Percentiles rank a stretch among this genome's conserved stretches.
These are phyloP conservation scores for Fusarium protoensiforme DNA, from an alignment of 2,329 filamentous ascomycete genomes.

Conservation along the genomic window DNA sequence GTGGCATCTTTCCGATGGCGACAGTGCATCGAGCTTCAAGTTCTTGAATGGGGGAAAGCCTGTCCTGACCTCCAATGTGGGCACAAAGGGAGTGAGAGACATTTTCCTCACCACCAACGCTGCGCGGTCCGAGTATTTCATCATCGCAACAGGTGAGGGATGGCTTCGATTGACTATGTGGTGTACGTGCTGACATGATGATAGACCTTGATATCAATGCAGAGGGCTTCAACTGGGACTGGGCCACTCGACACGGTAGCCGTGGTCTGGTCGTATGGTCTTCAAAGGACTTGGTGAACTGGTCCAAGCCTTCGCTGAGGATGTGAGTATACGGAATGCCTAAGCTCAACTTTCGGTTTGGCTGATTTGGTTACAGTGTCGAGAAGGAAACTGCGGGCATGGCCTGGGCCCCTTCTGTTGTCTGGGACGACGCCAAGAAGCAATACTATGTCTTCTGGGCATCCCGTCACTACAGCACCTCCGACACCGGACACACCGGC, in stretches of 20 bases:
- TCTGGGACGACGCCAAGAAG: constrained; percentile 48
- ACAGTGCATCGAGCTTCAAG: constrained; percentile 45
- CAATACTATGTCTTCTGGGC: constrained; percentile 63
- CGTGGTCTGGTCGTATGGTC: constrained; percentile 52
- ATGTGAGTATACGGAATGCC: not conserved
- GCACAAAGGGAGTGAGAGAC: constrained; percentile 49
- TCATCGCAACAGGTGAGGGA: constrained; percentile 49
- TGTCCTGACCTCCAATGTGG: constrained; percentile 48
- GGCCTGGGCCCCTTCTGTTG: constrained; percentile 52
- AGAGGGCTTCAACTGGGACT: constrained; percentile 50
- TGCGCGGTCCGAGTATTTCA: constrained; percentile 48
- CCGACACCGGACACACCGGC: constrained; percentile 58
- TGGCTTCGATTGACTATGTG: not conserved
- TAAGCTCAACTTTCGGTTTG: fast-evolving
- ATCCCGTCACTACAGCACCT: constrained; percentile 54
- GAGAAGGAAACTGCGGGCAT: constrained; percentile 50
- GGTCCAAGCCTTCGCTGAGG: constrained; percentile 43
- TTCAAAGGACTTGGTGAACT: constrained; percentile 49
- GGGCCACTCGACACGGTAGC: constrained; percentile 49
- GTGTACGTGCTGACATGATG: not conserved
- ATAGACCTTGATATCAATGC: constrained; percentile 51
- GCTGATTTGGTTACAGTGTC: constrained; percentile 37
- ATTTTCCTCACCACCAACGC: constrained; percentile 49
- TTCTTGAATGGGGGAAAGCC: constrained; percentile 47
- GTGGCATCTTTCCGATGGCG: constrained; percentile 48